These are phyloP conservation scores for Syncephalastrum monosporum DNA, from an alignment of 371 early-diverging fungal species.

Conservation along the genomic window DNA sequence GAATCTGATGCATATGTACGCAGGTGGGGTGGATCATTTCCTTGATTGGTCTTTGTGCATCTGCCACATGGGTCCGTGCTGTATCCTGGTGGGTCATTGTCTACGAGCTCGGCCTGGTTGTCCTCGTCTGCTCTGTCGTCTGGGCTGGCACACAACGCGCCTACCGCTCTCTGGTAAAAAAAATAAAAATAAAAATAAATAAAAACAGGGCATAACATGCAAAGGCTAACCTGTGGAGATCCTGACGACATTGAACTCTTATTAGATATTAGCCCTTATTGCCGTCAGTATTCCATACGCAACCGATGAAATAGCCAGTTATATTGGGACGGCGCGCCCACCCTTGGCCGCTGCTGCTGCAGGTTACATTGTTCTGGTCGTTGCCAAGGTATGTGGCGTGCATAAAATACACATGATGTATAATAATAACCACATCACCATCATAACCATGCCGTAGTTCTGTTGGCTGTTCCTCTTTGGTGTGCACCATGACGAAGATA, in stretches of 20 bases:
- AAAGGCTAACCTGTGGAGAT: too few species aligned
- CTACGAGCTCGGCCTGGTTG: conserved; percentile 25
- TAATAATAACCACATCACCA: not conserved
- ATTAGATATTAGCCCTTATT: conserved; percentile 29
- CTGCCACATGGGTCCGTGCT: conserved; percentile 13
- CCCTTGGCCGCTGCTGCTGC: conserved; percentile 23
- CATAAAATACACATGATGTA: not conserved
- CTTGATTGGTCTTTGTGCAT: conserved; percentile 39
- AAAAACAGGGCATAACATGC: too few species aligned
- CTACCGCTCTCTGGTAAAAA: conserved; percentile 28
- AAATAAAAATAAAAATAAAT: too few species aligned
- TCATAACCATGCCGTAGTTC: conserved; percentile 15
- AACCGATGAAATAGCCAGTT: conserved; percentile 25
- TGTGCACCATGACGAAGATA: conserved; percentile 20
- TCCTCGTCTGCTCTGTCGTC: conserved; percentile 22
- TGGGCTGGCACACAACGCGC: conserved; percentile 19
- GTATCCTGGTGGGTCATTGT: conserved; percentile 40
- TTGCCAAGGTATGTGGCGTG: conserved; percentile 24
- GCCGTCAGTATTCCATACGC: conserved; percentile 34
- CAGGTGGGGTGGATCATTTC: conserved; percentile 42
- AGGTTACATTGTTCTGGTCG: conserved; percentile 32
- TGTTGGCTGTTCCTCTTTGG: conserved; percentile 38
- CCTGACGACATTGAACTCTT: not conserved
- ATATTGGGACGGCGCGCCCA: conserved; percentile 17
- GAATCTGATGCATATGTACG: not conserved